Evolutionary conservation across 2,329 filamentous ascomycete species (phyloP), one percentile per base, ranked within the genome.

Genomic region (Pyrenophora tritici-repentis): DNA sequence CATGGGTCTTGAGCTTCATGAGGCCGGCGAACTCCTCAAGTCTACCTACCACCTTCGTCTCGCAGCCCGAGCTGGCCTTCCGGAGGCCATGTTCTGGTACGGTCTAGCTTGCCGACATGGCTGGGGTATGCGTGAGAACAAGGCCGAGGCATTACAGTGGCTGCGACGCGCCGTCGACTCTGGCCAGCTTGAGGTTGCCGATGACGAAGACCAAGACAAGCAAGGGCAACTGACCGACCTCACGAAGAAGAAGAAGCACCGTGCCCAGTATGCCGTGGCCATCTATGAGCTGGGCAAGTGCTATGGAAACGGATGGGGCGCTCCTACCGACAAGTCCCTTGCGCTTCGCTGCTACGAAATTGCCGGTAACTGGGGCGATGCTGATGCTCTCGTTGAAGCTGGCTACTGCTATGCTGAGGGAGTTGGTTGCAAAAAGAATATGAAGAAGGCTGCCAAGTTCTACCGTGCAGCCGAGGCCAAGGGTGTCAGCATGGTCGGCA

Each of bases 251-350:
- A 94, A 92, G 73, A 88, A 90, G 5, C 87, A 91, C 56, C 91
- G 91, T 67, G 92, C 92, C 9, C 93, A 97, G 67, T 96, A 97
- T 72, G 94, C 93, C 0, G 81, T 97, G 37, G 94, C 91, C 65
- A 92, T 97, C 46, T 99, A 99, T 65, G 94, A 99, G 76, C 81
- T 99, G 18, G 94, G 94, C 3, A 91, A 97, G 20, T 96, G 91
- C 70, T 93, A 97, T 70, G 91, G 97, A 85, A 97, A 99, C 65
- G 94, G 94, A 4, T 99, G 94, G 94, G 94, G 94, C 13, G 95
- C 96, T 33, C 86, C 93, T 62, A 91, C 96, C 74, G 94, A 99
- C 70, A 96, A 94, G 72, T 77, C 83, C 4, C 81, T 97, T 52
- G 94, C 91, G 0, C 75, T 99, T 65, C 84, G 91, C 45, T 99